Evolutionary conservation across 2,329 filamentous ascomycete species (phyloP), one percentile per base, ranked within the genome.

Genomic region (Periglandula ipomoeae): DNA sequence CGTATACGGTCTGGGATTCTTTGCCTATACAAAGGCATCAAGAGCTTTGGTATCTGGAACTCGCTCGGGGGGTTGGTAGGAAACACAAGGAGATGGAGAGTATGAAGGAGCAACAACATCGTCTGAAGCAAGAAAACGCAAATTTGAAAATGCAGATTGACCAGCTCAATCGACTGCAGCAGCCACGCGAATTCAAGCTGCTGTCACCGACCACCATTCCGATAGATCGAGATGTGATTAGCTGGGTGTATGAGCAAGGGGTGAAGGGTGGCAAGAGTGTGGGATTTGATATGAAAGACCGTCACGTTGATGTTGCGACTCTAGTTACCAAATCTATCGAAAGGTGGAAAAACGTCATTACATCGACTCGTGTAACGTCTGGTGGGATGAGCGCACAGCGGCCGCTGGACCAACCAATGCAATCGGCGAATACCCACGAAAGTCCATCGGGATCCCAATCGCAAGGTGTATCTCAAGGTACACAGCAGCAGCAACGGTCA

Each of bases 1-100:
- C 87, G 0, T 95, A 82, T 62, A 74, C 77, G 6, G 84, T 87
- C 38, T 97, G 90, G 90, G 79, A 79, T 46, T 71, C 72, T 2
- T 70, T 93, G 23, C 67, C 81, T 0, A 55, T 64, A 2, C 74
- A 78, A 32, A 73, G 78, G 20, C 75, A 77, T 46, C 71, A 71
- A 23, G 78, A 82, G 54, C 70, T 83, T 6, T 84, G 81, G 81
- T 65, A 73, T 5, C 60, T 84, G 32, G 79, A 83, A 59, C 65
- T 84, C 35, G 81, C 81, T 0, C 70, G 81, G n/a, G 71, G 73
- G 26, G 69, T 83, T 2, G 77, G 78, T 5, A 66, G 73, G 49
- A 79, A 75, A 54, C 71, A 79, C 51, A 78, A 78, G 48, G 74
- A 80, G 49, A 64, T 73, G 4, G 71, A 77, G 39, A 71, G 69